Conservation (phyloP, 2,329 filamentous ascomycete genomes). For the Pseudogymnoascus sp. region DNA sequence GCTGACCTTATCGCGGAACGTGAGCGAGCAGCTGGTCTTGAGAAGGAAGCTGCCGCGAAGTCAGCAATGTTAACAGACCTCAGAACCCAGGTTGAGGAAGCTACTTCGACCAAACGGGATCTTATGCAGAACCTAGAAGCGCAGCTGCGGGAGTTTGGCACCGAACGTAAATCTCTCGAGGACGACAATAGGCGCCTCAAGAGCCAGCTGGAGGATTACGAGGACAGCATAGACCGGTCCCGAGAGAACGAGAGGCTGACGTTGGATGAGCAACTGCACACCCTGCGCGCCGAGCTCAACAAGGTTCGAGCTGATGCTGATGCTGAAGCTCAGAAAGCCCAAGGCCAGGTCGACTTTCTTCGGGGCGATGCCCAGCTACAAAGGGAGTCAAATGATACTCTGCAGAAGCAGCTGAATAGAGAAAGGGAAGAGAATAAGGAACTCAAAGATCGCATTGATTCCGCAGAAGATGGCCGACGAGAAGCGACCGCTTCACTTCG, state of each 20-base stretch:
- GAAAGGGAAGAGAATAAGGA: slow-evolving; percentile 46
- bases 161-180: slow-evolving; percentile 76
- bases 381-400: slow-evolving; percentile 49
- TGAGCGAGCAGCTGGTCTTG: slow-evolving; percentile 55
- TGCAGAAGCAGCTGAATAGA: slow-evolving; percentile 48
- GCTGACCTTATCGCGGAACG: slow-evolving; percentile 67
- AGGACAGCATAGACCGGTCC: slow-evolving; percentile 85
- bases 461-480: slow-evolving; percentile 43
- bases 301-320: slow-evolving; percentile 48
- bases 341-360: slow-evolving; percentile 55
- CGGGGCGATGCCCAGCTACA: slow-evolving; percentile 52
- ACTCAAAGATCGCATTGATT: slow-evolving; percentile 42
- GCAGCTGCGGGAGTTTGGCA: slow-evolving; percentile 77
- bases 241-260: slow-evolving; percentile 71
- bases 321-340: slow-evolving; percentile 48
- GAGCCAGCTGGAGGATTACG: slow-evolving; percentile 72
- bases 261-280: slow-evolving; percentile 58
- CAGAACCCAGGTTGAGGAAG: slow-evolving; percentile 69
- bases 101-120: slow-evolving; percentile 85
- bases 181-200: slow-evolving; percentile 70
- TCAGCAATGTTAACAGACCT: slow-evolving; percentile 50
- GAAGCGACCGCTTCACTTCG: slow-evolving; percentile 46
- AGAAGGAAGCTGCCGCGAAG: slow-evolving; percentile 58
- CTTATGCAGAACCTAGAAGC: slow-evolving; percentile 92
- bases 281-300: slow-evolving; percentile 64